phyloP scores from a whole-genome alignment of 148 eudicot species.

The Agrostemma githago region DNA sequence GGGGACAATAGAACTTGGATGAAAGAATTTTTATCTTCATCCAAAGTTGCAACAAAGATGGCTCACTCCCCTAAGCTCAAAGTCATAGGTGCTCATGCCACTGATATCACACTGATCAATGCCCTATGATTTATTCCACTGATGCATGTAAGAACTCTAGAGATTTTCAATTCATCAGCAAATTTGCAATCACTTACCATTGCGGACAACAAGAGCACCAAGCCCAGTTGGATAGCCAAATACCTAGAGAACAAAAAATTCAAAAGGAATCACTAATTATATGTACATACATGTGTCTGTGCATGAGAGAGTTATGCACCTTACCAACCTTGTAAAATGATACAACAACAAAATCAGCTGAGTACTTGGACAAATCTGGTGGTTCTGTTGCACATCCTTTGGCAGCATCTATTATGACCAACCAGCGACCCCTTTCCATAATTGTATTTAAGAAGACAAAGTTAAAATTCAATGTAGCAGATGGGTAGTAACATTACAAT shows the following conservation, averaged over 20 bases:
- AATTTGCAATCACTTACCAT: constrained; percentile 48
- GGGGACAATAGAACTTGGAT: too few species aligned
- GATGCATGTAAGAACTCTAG: neutral
- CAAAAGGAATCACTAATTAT: constrained; percentile 8
- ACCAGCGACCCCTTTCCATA: constrained; percentile 62
- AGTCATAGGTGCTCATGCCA: too few species aligned
- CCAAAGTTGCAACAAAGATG: too few species aligned
- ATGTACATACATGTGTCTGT: constrained; percentile 2
- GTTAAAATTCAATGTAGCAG: neutral
- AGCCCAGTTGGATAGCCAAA: constrained; percentile 98
- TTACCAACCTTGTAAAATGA: constrained; percentile 86
- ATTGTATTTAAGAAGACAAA: constrained; percentile 11
- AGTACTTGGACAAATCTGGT: constrained; percentile 73
- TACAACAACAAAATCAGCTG: constrained; percentile 82
- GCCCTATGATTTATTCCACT: neutral
- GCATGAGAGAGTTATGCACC: neutral
- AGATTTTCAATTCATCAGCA: neutral
- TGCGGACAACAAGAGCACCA: constrained; percentile 86
- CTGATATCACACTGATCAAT: too few species aligned
- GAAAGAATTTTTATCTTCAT: too few species aligned
- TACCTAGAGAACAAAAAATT: constrained; percentile 33
- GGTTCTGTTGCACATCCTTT: constrained; percentile 91
- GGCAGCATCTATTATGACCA: constrained; percentile 97
- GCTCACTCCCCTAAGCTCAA: too few species aligned
- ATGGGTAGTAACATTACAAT: neutral